A percentile compares a stretch with the other conserved stretches of the same genome.
Conservation (phyloP, 441 rosid genomes). For the Capsella rubella region DNA sequence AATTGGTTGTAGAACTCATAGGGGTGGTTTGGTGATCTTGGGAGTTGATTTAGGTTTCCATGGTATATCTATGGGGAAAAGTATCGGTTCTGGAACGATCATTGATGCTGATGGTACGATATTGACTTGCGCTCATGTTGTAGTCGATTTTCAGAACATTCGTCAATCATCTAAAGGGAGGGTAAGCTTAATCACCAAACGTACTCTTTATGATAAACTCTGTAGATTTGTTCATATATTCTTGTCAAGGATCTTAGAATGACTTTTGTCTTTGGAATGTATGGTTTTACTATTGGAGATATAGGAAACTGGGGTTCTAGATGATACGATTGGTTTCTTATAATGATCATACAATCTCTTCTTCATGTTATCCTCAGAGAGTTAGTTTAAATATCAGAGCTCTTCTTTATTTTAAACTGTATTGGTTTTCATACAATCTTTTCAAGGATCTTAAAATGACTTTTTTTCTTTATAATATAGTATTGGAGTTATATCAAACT, state of each 20-base stretch:
- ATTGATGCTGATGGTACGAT: slow-evolving; percentile 79
- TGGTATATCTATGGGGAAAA: slow-evolving; percentile 62
- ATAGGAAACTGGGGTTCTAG: too few species aligned
- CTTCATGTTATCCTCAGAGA: not conserved
- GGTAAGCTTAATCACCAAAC: slow-evolving; percentile 45
- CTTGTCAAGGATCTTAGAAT: not conserved
- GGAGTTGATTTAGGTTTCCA: slow-evolving; percentile 46
- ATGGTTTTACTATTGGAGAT: not conserved
- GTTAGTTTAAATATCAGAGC: not conserved
- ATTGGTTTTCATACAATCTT: not conserved
- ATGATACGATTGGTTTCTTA: too few species aligned
- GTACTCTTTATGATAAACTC: not conserved
- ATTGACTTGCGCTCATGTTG: slow-evolving; percentile 89
- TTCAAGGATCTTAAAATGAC: slow-evolving; percentile 8
- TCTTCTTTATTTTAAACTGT: not conserved
- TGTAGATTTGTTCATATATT: not conserved
- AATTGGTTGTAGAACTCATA: slow-evolving; percentile 5
- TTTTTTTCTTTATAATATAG: not conserved
- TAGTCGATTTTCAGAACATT: slow-evolving; percentile 62
- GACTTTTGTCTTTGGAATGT: not conserved
- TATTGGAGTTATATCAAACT: too few species aligned
- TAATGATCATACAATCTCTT: too few species aligned
- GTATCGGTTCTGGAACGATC: slow-evolving; percentile 87
- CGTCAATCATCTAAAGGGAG: slow-evolving; percentile 63
- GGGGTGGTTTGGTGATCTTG: slow-evolving; percentile 13